A percentile compares a stretch with the other conserved stretches of the same genome.
Evolutionary conservation across 1,284 basidiomycete genomes (phyloP).

Genomic region (Fereydounia khargensis): DNA sequence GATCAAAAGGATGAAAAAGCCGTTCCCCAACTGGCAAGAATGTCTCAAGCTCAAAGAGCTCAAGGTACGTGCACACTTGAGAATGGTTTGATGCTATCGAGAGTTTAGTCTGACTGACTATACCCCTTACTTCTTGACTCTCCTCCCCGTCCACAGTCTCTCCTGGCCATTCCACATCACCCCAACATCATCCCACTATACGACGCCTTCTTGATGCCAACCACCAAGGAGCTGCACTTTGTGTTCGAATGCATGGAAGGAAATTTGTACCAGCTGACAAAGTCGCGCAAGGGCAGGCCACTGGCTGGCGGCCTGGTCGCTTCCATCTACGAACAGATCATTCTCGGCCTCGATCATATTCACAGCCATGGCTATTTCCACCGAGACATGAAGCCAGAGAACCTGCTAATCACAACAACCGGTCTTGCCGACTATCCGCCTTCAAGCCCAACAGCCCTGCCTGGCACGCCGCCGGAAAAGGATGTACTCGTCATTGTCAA

Average conservation of each 20-base stretch:
- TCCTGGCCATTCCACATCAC: conserved; percentile 89
- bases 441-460: conserved; percentile 28
- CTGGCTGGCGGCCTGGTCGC: conserved; percentile 92
- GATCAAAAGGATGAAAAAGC: conserved; percentile 96
- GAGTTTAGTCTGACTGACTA: no score
- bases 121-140: not conserved
- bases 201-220: conserved; percentile 93
- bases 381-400: conserved; percentile 99
- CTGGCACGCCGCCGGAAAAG: conserved; percentile 64
- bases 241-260: conserved; percentile 99
- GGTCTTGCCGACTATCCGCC: conserved; percentile 87
- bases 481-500: conserved; percentile 97
- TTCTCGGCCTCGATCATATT: conserved; percentile 86
- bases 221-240: conserved; percentile 93
- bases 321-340: conserved; percentile 90
- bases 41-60: conserved; percentile 93
- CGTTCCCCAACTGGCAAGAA: conserved; percentile 95
- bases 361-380: conserved; percentile 94
- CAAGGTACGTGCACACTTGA: conserved; percentile 79
- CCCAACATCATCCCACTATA: conserved; percentile 97
- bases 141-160: no score
- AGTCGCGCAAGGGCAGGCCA: conserved; percentile 87
- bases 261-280: conserved; percentile 98
- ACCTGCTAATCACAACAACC: conserved; percentile 98
- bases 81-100: no score